Evolutionary conservation across 1,284 basidiomycete species (phyloP).

Genomic region (Stygiomarasmius scandens): DNA sequence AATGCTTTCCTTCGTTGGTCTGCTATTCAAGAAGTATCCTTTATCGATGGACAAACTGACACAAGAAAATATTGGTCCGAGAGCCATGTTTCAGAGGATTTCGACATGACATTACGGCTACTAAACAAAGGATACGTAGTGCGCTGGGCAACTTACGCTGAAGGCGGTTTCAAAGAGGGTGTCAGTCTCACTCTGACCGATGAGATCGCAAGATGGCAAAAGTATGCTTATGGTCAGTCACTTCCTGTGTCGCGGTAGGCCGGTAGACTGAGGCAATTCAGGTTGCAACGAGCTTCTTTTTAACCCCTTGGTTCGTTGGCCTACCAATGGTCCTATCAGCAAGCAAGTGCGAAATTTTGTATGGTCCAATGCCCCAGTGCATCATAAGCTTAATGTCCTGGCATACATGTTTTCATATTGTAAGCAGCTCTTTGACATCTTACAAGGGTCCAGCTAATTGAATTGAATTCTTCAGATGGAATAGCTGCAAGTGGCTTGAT

Average conservation of each 20-base stretch:
- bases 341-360: conserved; percentile 74
- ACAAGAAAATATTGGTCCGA: conserved; percentile 62
- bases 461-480: conserved; percentile 54
- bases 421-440: conserved; percentile 25
- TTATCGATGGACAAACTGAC: conserved; percentile 65
- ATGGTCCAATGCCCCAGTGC: conserved; percentile 75
- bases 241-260: conserved; percentile 6
- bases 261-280: conserved; percentile 17
- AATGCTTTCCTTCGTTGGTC: conserved; percentile 90
- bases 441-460: conserved; percentile 1
- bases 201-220: conserved; percentile 84
- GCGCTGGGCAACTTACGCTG: conserved; percentile 83
- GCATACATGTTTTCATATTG: conserved; percentile 85
- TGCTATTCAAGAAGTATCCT: conserved; percentile 81
- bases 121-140: conserved; percentile 70
- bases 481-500: conserved; percentile 70
- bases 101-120: conserved; percentile 71
- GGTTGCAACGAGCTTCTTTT: conserved; percentile 77
- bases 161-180: conserved; percentile 84
- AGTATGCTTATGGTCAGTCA: conserved; percentile 61
- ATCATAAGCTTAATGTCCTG: conserved; percentile 84
- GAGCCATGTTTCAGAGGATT: conserved; percentile 85
- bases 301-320: conserved; percentile 77
- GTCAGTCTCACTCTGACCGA: conserved; percentile 84
- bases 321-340: conserved; percentile 73